Base-by-base conservation (phyloP, 2,329 filamentous ascomycete genomes). In the Pseudonectria foliicola region DNA sequence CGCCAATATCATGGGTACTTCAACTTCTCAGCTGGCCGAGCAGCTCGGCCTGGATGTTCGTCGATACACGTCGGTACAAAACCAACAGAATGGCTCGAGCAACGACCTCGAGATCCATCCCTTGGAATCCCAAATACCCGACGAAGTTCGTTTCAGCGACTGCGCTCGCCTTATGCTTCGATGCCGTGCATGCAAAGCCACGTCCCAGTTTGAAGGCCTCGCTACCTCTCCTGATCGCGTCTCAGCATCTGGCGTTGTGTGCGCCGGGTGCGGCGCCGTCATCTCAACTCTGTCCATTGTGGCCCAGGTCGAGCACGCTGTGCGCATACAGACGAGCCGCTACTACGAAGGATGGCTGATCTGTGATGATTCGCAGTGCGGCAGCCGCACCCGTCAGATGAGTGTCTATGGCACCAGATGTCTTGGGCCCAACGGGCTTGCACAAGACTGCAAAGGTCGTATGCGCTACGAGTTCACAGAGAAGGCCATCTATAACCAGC, bases 281-380 rank as follows among this genome's bases (percentile, higher is more conserved):
- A 74, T 95, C 28, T 60, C 79, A 1, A 83, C 77, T 5, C 66
- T 95, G 10, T 82, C 80, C 7, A 66, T 96, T 31, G 76, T 93
- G 8, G 85, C 89, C 1, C 92, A 98, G 59, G 70, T 96, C 5
- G 92, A 98, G 57, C 73, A 78, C 35, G 82, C 90, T 40, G 80
- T 96, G 46, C 82, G 92, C 31, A 67, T 73, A 24, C 77, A 88
- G 49, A 85, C 86, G 6, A 73, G 84, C 8, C 76, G 77, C 31
- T 98, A 98, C 69, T 96, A 98, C 61, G 85, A 94, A 54, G 88
- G 80, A 40, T 93, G 86, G 81, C 75, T 98, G 6, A 71, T 86
- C 26, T 98, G 92, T 60, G 85, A 95, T 58, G 92, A 98, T 59
- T 68, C 85, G 2, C 80, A 85, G 24, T 98, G 92, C 60, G 84